Base-by-base conservation (phyloP, 179 eudicot species). In the Spinacia oleracea region DNA sequence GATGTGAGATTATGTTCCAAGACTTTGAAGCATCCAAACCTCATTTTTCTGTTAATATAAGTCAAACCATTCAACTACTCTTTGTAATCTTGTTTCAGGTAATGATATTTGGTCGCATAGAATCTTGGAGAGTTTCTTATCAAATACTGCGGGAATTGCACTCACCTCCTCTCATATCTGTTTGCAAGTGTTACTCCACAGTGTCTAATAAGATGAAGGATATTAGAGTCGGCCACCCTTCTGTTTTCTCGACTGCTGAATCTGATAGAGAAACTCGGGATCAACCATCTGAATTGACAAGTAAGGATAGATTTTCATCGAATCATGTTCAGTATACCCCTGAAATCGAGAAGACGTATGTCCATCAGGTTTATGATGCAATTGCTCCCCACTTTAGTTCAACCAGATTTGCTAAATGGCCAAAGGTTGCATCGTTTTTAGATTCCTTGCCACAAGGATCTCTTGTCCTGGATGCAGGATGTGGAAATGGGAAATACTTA, bases 311-410 rank as follows among this genome's bases (percentile, higher is more conserved):
- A 29, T 21, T 14, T 29, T 71, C 79, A 72, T 83, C 85, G 3
- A 80, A 83, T 29, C 80, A 66, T 83, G 87, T 87, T 65, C 84
- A 87, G 72, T 84, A 78, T 48, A 95, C 98, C 65, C 98, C 97
- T 31, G 97, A 91, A 88, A 93, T 95, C 29, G 98, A 95, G 80
- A 93, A 89, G 86, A 91, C 90, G 45, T 95, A 91, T 51, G 98
- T 95, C 12, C 98, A 95, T 85, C 89, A 87, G 67, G 98, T 95
- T 46, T 95, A 95, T 79, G 97, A 95, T 82, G 98, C 98, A 53
- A 95, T 95, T 55, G 98, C 98, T 58, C 98, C 98, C 8, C 98
- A 95, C 77, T 95, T 95, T 70, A 95, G 98, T 81, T 84, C 98
- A 4, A 95, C 98, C 29, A 88, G 98, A 25, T 95, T 88, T 59